Evolutionary conservation across 305 asterid genomes (phyloP), one percentile per base, ranked within the genome.

Genomic region (Salvia sclarea): DNA sequence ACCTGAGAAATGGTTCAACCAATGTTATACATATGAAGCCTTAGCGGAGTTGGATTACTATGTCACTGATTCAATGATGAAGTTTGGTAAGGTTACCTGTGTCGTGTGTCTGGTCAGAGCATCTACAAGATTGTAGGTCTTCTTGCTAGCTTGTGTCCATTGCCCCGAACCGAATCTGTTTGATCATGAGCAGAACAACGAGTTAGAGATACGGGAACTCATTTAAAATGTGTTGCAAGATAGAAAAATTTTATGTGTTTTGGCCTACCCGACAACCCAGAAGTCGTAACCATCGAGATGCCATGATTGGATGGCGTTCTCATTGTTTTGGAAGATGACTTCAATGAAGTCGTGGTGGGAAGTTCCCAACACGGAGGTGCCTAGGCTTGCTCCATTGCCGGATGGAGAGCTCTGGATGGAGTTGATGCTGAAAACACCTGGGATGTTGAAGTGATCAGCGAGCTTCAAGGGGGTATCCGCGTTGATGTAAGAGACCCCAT

Each of bases 271-370:
- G 0, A 84, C 95, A 31, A 84, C 92, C 98, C 98, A 93, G 83
- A 90, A 93, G 79, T 93, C 97, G 45, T 93, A 88, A 37, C 98
- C 98, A 65, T 93, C 97, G 22, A 93, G 90, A 81, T 93, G 98
- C 98, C 95, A 85, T 0, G 95, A 79, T 30, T 93, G 96, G 71
- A 91, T 53, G 69, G 75, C 9, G 33, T 67, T 74, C 76, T 88
- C 96, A 6, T 87, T 77, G 74, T 93, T 90, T 68, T 90, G 94
- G 70, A 90, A 81, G 59, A 93, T 83, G 14, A 93, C 75, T 77
- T 93, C 95, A 2, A 93, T 63, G 77, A 88, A 90, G 30, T 93
- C 97, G 24, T 93, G 98, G 75, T 73, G 96, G 47, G 84, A 68
- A 53, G 86, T 56, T 50, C 92, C 89, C 78, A 90, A 9, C 55